These are phyloP conservation scores for Lactifluus volemus DNA, from an alignment of 768 basidiomycete species.

Conservation along the genomic window DNA sequence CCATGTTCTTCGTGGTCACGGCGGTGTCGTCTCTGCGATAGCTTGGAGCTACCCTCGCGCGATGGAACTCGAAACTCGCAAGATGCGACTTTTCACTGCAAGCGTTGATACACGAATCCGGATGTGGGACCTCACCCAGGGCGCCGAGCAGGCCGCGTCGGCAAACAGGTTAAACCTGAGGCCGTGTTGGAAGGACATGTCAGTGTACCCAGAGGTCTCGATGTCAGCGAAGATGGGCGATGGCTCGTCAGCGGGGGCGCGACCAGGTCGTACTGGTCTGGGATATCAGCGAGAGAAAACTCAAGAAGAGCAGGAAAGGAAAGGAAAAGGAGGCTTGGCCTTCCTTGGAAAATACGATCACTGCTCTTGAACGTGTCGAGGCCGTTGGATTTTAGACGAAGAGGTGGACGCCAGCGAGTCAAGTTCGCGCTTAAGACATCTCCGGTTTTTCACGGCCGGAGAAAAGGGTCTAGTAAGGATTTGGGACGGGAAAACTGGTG, in stretches of 20 bases:
- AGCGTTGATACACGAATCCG: conserved; percentile 89
- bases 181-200: conserved; percentile 92
- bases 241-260: conserved; percentile 89
- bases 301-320: conserved; percentile 37
- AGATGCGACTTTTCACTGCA: conserved; percentile 80
- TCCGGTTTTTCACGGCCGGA: conserved; percentile 84
- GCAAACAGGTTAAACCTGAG: conserved; percentile 52
- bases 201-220: conserved; percentile 87
- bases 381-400: conserved; percentile 57
- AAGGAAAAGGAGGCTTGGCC: conserved; percentile 44
- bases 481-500: conserved; percentile 71
- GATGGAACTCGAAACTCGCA: conserved; percentile 30
- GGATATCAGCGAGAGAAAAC: conserved; percentile 47
- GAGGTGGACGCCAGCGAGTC: conserved; percentile 43
- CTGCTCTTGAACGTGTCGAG: conserved; percentile 79
- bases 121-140: conserved; percentile 70
- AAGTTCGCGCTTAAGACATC: conserved; percentile 29
- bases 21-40: conserved; percentile 92
- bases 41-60: conserved; percentile 70
- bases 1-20: conserved; percentile 93
- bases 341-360: conserved; percentile 67
- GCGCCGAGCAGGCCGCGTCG: conserved; percentile 47
- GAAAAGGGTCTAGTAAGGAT: conserved; percentile 80
- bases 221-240: conserved; percentile 74
- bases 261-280: conserved; percentile 91